Base-by-base conservation (phyloP, 495 filamentous ascomycete genomes). In the Gamarada debralockiae region DNA sequence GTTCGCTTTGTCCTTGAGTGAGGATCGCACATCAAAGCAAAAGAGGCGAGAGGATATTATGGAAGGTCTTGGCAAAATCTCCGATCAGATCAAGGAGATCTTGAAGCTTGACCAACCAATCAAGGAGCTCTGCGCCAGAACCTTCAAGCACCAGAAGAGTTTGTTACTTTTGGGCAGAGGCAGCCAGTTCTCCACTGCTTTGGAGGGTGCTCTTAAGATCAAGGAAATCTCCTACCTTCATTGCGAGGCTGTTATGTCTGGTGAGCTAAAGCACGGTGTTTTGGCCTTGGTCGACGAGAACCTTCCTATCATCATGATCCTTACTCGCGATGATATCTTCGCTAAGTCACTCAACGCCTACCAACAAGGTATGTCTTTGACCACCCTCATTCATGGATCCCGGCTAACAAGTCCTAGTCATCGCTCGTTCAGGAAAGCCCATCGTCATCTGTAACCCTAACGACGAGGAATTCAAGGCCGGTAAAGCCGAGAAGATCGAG, bases 191-290 rank as follows among this genome's bases (percentile, higher is more conserved):
- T 92, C 93, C 44, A 98, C 93, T 60, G 93, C 93, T 17, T 84
- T 98, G 37, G 93, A 98, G 75, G 93, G 93, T 81, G 93, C 93
- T 42, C 78, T 98, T 31, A 98, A 98, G 77, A 98, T 98, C 67
- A 98, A 98, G 81, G 93, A 98, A 74, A 98, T 98, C 59, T 97
- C 93, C 40, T 98, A 98, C 69, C 86, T 98, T 45, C 93, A 98
- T 69, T 98, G 93, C 69, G 93, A 98, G 75, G 93, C 93, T 64
- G 93, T 98, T 70, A 98, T 98, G 93, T 97, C 93, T 53, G 93
- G 93, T 67, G 93, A 98, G 73, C 73, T 98, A 58, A 98, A 98
- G 77, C 93, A 98, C 68, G 93, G 93, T 75, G 93, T 98, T 50
- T 77, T 98, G 64, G 93, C 93, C 41, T 79, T 98, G 53, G 93